Conservation (phyloP, 345 rosid species). For the Pistacia atlantica region DNA sequence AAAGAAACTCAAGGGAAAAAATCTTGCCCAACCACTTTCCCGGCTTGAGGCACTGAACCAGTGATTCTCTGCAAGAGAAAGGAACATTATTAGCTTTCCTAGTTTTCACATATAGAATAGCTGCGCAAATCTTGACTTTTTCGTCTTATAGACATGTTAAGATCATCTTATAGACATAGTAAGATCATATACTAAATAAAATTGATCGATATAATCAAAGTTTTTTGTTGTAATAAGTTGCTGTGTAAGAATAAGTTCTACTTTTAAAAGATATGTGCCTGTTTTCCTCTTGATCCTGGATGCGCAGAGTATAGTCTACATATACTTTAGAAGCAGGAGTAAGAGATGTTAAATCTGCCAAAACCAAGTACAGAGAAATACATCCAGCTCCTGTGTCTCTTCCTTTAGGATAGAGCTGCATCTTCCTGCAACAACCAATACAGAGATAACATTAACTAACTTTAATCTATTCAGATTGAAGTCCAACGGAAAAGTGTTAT, state of each 20-base stretch:
- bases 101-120: no score
- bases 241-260: conserved; percentile 14
- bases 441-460: background rate
- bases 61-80: conserved; percentile 28
- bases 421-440: conserved; percentile 33
- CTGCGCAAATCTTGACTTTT: no score
- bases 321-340: conserved; percentile 31
- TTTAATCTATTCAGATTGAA: background rate
- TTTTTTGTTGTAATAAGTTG: no score
- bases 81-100: no score
- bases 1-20: conserved; percentile 3
- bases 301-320: conserved; percentile 33
- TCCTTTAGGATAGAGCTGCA: conserved; percentile 41
- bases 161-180: no score
- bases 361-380: conserved; percentile 34
- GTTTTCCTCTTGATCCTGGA: conserved; percentile 35
- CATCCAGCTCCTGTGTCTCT: conserved; percentile 25
- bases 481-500: background rate
- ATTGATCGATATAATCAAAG: no score
- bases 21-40: conserved; percentile 30
- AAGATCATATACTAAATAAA: no score
- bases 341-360: conserved; percentile 28
- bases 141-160: no score
- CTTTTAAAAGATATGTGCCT: conserved; percentile 35
- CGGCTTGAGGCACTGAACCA: conserved; percentile 35